phyloP scores from a whole-genome alignment of 768 basidiomycete genomes.

The Pisolithus microcarpus region DNA sequence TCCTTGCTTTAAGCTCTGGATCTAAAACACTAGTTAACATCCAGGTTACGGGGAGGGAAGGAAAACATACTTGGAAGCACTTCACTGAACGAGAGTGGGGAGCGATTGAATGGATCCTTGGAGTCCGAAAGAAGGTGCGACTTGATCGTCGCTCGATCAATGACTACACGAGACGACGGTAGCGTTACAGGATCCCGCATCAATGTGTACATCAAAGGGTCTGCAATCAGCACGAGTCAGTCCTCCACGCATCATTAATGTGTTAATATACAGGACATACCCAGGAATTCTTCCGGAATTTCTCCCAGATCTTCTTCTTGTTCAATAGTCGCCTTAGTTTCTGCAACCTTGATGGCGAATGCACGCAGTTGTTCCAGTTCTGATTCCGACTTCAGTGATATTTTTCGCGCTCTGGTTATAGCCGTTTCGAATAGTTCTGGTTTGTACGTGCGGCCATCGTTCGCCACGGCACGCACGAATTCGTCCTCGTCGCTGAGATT shows the following conservation, averaged over 20 bases:
- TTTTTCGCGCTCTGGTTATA: slow-evolving; percentile 52
- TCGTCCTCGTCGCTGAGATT: slow-evolving; percentile 75
- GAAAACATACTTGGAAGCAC: slow-evolving; percentile 59
- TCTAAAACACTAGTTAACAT: slow-evolving; percentile 34
- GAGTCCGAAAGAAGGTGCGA: slow-evolving; percentile 87
- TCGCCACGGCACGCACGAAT: slow-evolving; percentile 83
- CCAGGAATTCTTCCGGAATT: slow-evolving; percentile 90
- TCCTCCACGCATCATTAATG: background rate
- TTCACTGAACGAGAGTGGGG: slow-evolving; percentile 72
- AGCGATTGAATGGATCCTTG: slow-evolving; percentile 93
- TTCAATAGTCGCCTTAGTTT: slow-evolving; percentile 66
- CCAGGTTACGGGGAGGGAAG: background rate
- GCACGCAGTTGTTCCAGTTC: slow-evolving; percentile 65
- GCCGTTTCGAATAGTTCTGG: slow-evolving; percentile 80
- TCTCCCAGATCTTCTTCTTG: slow-evolving; percentile 92
- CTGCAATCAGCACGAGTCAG: slow-evolving; percentile 31
- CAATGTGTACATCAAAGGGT: slow-evolving; percentile 83
- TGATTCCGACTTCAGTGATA: slow-evolving; percentile 61
- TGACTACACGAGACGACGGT: slow-evolving; percentile 68
- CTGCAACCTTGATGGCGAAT: slow-evolving; percentile 82
- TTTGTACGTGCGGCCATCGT: slow-evolving; percentile 88
- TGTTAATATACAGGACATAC: slow-evolving; percentile 35
- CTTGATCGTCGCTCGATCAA: slow-evolving; percentile 92
- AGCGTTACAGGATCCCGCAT: slow-evolving; percentile 95
- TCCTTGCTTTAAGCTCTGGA: slow-evolving; percentile 62